These are phyloP conservation scores for Thermochaetoides thermophila DNA, from an alignment of 495 filamentous ascomycete genomes.

Conservation along the genomic window DNA sequence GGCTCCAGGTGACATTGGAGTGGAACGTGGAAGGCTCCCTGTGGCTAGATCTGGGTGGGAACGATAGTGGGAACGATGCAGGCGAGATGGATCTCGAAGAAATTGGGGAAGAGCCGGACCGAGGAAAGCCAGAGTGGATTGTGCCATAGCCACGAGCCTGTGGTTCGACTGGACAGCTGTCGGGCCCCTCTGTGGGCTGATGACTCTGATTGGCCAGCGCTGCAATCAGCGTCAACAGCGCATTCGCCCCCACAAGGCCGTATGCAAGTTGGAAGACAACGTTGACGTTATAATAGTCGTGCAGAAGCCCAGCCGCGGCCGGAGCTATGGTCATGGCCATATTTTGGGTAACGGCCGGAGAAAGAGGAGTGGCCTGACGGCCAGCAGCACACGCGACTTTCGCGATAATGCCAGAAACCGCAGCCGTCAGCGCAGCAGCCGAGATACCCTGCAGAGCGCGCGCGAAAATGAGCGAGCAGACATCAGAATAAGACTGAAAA, in stretches of 20 bases:
- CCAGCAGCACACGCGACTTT: not conserved
- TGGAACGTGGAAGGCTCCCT: no score
- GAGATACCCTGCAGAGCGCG: constrained; percentile 16
- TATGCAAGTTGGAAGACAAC: constrained; percentile 16
- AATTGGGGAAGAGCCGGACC: not conserved
- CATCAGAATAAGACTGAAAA: constrained; percentile 8
- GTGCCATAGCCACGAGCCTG: constrained; percentile 10
- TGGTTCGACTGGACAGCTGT: not conserved
- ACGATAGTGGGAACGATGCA: not conserved
- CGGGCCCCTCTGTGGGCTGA: no score
- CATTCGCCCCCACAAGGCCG: constrained; percentile 5
- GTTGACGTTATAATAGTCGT: constrained; percentile 5
- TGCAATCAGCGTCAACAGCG: constrained; percentile 7
- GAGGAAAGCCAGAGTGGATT: constrained; percentile 3
- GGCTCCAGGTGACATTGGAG: constrained; percentile 1
- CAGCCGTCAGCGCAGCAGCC: constrained; percentile 9
- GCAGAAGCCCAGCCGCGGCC: constrained; percentile 6
- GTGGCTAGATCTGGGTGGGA: not conserved
- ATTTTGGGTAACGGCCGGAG: constrained; percentile 13
- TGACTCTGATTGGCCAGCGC: no score
- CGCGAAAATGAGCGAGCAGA: constrained; percentile 10
- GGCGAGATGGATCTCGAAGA: constrained; percentile 9
- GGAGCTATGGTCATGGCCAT: constrained; percentile 13
- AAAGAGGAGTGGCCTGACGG: constrained; percentile 4
- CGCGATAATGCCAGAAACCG: constrained; percentile 9